phyloP scores from a whole-genome alignment of 2,329 filamentous ascomycete genomes.

The Neospermospora avenae region DNA sequence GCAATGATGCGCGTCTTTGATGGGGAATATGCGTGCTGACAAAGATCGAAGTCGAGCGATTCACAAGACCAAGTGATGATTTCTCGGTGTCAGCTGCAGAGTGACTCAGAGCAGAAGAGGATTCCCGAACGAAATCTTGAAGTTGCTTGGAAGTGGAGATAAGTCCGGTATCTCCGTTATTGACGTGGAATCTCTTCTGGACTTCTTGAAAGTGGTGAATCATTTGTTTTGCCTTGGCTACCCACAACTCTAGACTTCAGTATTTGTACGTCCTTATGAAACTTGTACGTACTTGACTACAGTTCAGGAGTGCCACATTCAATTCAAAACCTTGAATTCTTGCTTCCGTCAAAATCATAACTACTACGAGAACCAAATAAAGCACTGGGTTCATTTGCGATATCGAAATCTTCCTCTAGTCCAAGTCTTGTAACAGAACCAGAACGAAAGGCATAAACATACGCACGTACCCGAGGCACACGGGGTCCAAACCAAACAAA shows the following conservation, averaged over 20 bases:
- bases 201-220: neutral
- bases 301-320: too few relatives aligned
- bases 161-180: constrained; percentile 1
- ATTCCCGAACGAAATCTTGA: neutral
- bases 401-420: too few relatives aligned
- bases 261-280: neutral
- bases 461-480: too few relatives aligned
- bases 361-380: too few relatives aligned
- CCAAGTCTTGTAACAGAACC: too few relatives aligned
- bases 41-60: neutral
- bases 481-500: too few relatives aligned
- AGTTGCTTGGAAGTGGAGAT: neutral
- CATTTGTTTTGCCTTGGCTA: neutral
- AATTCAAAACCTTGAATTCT: too few relatives aligned
- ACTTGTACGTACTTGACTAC: neutral
- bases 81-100: constrained; percentile 3
- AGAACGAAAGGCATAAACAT: too few relatives aligned
- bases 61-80: neutral
- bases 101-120: neutral
- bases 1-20: neutral
- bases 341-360: too few relatives aligned
- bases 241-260: neutral
- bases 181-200: neutral
- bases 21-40: constrained; percentile 2
- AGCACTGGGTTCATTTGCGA: too few relatives aligned